Percentiles rank a stretch among this genome's conserved stretches.
phyloP scores from a whole-genome alignment of 805 yeast genomes.

The Candida multigemmis region DNA sequence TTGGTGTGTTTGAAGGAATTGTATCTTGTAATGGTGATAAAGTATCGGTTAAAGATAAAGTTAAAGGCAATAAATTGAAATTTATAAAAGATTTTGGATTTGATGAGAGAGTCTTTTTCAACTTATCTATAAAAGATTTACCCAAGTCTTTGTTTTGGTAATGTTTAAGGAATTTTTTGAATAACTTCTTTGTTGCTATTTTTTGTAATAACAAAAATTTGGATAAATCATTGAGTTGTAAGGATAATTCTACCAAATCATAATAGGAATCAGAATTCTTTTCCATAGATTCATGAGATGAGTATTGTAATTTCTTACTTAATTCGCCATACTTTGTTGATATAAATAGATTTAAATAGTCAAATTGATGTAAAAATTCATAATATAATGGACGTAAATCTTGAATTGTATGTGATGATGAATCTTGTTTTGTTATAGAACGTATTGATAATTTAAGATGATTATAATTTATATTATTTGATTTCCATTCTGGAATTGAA shows the following conservation, averaged over 20 bases:
- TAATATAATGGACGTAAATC: constrained; percentile 23
- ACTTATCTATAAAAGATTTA: constrained; percentile 13
- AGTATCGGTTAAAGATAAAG: constrained; percentile 47
- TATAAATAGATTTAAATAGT: constrained; percentile 53
- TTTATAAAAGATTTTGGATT: constrained; percentile 51
- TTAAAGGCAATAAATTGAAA: constrained; percentile 50
- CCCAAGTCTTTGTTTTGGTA: constrained; percentile 15
- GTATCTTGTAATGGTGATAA: constrained; percentile 9
- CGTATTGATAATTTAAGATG: constrained; percentile 62
- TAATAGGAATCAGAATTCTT: too few species aligned
- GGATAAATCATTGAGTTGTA: constrained; percentile 54
- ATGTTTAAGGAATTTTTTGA: constrained; percentile 58
- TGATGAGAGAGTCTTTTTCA: constrained; percentile 25
- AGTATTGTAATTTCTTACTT: constrained; percentile 31
- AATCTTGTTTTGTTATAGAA: constrained; percentile 33
- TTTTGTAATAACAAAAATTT: constrained; percentile 66
- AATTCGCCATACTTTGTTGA: constrained; percentile 63
- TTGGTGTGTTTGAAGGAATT: constrained; percentile 4
- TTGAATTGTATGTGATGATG: too few species aligned
- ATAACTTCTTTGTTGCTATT: constrained; percentile 61
- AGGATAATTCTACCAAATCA: constrained; percentile 31
- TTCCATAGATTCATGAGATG: too few species aligned
- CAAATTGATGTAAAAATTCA: constrained; percentile 49
- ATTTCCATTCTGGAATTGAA: constrained; percentile 84
- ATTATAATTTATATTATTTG: constrained; percentile 76